These are phyloP conservation scores for Abrus pulchellus DNA, from an alignment of 306 rosid species.

Conservation along the genomic window DNA sequence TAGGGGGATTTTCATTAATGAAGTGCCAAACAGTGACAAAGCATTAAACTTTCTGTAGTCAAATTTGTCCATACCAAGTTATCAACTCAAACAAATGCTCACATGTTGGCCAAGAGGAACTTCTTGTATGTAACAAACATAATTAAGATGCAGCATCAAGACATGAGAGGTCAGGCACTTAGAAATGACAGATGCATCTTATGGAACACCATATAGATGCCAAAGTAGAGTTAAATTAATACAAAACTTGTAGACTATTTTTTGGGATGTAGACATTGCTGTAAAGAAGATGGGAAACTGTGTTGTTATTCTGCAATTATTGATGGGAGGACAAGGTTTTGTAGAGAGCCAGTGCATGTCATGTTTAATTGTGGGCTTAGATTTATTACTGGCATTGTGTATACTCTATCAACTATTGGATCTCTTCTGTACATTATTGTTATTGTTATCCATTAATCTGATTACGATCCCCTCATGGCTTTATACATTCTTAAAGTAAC, in stretches of 20 bases:
- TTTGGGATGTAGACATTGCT: conserved; percentile 57
- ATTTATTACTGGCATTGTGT: conserved; percentile 50
- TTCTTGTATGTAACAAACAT: conserved; percentile 42
- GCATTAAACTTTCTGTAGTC: conserved; percentile 43
- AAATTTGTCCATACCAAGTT: conserved; percentile 42
- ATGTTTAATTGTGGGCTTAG: conserved; percentile 51
- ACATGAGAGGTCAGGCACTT: conserved; percentile 47
- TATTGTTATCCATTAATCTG: neutral
- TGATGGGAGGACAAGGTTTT: conserved; percentile 43
- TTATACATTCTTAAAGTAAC: neutral
- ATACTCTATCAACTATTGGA: conserved; percentile 39
- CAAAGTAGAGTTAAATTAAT: conserved; percentile 46
- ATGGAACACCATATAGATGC: conserved; percentile 57
- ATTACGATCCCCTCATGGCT: conserved; percentile 5
- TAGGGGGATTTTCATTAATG: conserved; percentile 46
- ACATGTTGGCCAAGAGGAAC: conserved; percentile 51
- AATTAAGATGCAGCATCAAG: conserved; percentile 50
- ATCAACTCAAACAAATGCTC: conserved; percentile 46
- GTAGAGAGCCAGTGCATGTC: conserved; percentile 55
- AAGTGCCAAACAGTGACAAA: conserved; percentile 39
- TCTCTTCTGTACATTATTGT: conserved; percentile 55
- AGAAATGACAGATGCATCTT: conserved; percentile 57
- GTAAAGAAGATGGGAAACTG: conserved; percentile 64
- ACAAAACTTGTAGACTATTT: conserved; percentile 31
- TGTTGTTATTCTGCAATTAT: conserved; percentile 48